Evolutionary conservation across 805 yeast genomes (phyloP).

Genomic region (Yamadazyma phyllophila): DNA sequence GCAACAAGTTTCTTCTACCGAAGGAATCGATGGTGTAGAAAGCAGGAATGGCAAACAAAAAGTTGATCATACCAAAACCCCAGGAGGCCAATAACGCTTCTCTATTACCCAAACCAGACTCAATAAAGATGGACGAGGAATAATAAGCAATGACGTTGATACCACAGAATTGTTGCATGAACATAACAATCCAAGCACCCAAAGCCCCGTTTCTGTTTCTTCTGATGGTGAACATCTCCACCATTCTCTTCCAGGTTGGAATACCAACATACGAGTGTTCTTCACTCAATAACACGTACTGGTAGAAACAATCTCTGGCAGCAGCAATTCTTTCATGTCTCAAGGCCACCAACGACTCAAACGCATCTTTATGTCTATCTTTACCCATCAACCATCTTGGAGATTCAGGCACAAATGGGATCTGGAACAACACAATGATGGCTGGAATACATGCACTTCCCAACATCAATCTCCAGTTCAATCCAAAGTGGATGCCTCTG

Average conservation of each 20-base stretch:
- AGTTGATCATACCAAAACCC: slow-evolving; percentile 84
- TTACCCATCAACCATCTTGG: slow-evolving; percentile 68
- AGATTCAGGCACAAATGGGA: slow-evolving; percentile 62
- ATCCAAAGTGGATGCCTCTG: slow-evolving; percentile 43
- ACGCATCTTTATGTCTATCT: slow-evolving; percentile 49
- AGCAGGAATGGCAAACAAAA: slow-evolving; percentile 80
- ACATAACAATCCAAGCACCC: slow-evolving; percentile 80
- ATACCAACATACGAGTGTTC: slow-evolving; percentile 51
- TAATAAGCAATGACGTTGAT: slow-evolving; percentile 85
- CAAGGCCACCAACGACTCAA: slow-evolving; percentile 44
- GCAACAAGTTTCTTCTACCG: slow-evolving; percentile 65
- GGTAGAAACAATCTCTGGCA: slow-evolving; percentile 64
- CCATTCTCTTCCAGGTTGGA: slow-evolving; percentile 45
- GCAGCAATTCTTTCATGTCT: slow-evolving; percentile 52
- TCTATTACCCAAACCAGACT: slow-evolving; percentile 61
- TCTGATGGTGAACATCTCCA: slow-evolving; percentile 64
- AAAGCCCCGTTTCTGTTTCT: slow-evolving; percentile 81
- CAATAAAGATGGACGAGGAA: slow-evolving; percentile 70
- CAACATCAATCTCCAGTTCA: slow-evolving; percentile 63
- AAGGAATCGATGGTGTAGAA: slow-evolving; percentile 73
- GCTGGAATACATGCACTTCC: slow-evolving; percentile 61
- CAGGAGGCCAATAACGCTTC: slow-evolving; percentile 74
- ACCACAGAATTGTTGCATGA: slow-evolving; percentile 91
- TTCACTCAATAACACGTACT: slow-evolving; percentile 56
- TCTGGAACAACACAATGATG: slow-evolving; percentile 48